Evolutionary conservation across 805 yeast species (phyloP), one percentile per base, ranked within the genome.

Genomic region (Starmerella bacillaris): DNA sequence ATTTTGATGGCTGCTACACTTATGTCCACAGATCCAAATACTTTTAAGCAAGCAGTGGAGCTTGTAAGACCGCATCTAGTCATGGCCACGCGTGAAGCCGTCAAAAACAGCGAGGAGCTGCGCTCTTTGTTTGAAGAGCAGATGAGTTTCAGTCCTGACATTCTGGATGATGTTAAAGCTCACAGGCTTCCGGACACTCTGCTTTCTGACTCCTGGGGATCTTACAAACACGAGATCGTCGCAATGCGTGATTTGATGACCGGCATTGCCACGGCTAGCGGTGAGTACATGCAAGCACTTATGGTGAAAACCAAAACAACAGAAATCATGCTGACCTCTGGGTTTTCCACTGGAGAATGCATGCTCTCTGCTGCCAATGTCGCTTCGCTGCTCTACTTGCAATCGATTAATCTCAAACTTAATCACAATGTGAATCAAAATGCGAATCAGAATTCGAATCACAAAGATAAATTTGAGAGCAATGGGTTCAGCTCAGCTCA

Each of bases 221-320:
- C 43, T 3, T 83, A 78, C 51, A 61, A 73, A 24, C 79, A 76
- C 38, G 94, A 82, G 47, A 67, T 77, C 42, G 74, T 83, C 52
- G 70, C 73, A 37, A 75, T 80, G 2, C 64, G 86, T 54, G 93
- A 83, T 46, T 49, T 79, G 37, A 68, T 74, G 44, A 72, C 78
- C 3, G 82, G 89, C 2, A 59, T 73, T 27, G 74, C 78, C 41
- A 55, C 80, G 37, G 65, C 76, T 1, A 61, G 71, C 12, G 80
- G 80, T n/a, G 82, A 77, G 50, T 58, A 72, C 34, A 58, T 67
- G 15, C 57, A 67, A 31, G 82, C 84, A 2, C 57, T 73, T 15
- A 59, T 68, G 34, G 63, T 76, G 31, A 74, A 74, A 45, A 59
- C 70, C 42, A 64, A 72, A 20, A 69, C 78, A 37, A 72, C 75